Percentiles rank a stretch among this genome's conserved stretches.
Evolutionary conservation across 306 rosid genomes (phyloP).

Genomic region (Albizia julibrissin): DNA sequence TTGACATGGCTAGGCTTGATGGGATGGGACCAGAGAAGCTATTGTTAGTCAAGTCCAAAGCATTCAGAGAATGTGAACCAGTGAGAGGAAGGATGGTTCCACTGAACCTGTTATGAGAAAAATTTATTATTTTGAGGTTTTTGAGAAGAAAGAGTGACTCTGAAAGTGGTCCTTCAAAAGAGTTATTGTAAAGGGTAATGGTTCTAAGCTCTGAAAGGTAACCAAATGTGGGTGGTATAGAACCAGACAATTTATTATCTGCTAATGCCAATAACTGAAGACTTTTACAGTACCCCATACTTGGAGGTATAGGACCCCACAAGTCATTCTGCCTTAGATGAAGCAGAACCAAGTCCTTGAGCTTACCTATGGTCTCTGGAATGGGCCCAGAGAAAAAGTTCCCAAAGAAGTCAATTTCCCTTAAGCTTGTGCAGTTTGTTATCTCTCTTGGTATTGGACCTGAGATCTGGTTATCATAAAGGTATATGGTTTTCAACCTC

Average conservation of each 20-base stretch:
- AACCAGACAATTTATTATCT: constrained; percentile 84
- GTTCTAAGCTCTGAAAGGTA: constrained; percentile 71
- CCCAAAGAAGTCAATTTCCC: constrained; percentile 82
- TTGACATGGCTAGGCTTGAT: constrained; percentile 54
- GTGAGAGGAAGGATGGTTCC: constrained; percentile 80
- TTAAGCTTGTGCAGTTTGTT: constrained; percentile 77
- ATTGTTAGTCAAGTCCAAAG: constrained; percentile 87
- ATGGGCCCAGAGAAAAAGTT: constrained; percentile 79
- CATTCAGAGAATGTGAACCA: constrained; percentile 60
- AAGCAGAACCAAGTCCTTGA: constrained; percentile 71
- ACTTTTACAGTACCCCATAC: constrained; percentile 82
- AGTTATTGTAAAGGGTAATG: constrained; percentile 90
- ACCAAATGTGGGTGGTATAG: constrained; percentile 79
- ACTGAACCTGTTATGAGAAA: constrained; percentile 77
- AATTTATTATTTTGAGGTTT: constrained; percentile 74
- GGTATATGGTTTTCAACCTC: constrained; percentile 59
- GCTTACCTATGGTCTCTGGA: constrained; percentile 81
- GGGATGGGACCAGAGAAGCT: constrained; percentile 92
- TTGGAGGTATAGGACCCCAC: constrained; percentile 85
- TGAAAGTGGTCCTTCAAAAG: constrained; percentile 91
- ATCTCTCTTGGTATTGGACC: constrained; percentile 79
- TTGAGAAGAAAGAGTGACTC: constrained; percentile 66
- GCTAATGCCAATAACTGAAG: constrained; percentile 87
- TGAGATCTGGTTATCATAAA: constrained; percentile 87
- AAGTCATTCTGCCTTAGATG: constrained; percentile 91